These are phyloP conservation scores for Colletotrichum sp. DNA, from an alignment of 2,329 filamentous ascomycete genomes.

Conservation along the genomic window DNA sequence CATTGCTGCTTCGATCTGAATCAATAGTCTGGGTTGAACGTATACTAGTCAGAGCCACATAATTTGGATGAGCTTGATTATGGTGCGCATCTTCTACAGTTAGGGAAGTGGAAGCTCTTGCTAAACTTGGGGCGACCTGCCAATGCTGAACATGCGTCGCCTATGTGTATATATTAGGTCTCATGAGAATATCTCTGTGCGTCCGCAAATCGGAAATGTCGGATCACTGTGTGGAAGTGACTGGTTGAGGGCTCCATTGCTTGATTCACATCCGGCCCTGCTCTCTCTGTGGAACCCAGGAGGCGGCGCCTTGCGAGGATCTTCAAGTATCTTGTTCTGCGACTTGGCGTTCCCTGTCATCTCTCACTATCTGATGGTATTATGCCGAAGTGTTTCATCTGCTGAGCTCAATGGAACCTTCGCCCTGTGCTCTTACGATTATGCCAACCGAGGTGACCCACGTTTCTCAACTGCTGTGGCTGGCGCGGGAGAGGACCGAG, in stretches of 20 bases:
- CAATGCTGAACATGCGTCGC: background rate
- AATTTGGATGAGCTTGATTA: accelerated
- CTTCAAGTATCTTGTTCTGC: accelerated
- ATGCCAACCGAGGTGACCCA: background rate
- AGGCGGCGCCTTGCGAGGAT: background rate
- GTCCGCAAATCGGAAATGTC: no score
- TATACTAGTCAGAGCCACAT: background rate
- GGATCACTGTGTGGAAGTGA: no score
- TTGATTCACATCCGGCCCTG: accelerated
- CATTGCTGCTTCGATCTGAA: no score
- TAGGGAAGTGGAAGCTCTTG: background rate
- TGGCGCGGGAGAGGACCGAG: background rate
- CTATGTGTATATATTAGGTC: accelerated
- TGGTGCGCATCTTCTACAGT: accelerated
- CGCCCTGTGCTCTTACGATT: background rate
- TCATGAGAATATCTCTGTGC: no score
- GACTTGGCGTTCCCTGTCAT: background rate
- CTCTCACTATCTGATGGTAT: background rate
- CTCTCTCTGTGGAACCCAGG: background rate
- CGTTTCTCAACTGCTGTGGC: background rate
- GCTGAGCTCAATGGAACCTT: accelerated
- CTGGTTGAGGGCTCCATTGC: background rate
- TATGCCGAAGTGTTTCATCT: background rate
- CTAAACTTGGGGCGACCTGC: background rate
- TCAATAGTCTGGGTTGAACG: accelerated